Evolutionary conservation across 805 yeast species (phyloP).

Genomic region (Priceomyces medius): DNA sequence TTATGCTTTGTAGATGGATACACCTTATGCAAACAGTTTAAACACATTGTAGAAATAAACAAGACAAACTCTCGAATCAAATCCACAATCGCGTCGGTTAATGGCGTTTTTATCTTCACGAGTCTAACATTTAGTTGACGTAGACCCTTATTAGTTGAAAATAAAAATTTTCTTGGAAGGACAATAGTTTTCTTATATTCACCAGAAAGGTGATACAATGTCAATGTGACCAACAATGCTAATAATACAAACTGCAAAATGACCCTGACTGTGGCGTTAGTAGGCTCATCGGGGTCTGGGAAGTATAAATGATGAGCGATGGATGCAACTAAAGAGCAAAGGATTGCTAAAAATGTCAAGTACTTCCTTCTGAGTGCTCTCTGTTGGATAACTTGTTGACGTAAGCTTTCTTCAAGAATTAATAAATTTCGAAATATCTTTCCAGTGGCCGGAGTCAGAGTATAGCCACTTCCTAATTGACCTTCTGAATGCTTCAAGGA

Average conservation of each 20-base stretch:
- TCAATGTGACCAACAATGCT: conserved; percentile 63
- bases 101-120: conserved; percentile 54
- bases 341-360: conserved; percentile 47
- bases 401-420: conserved; percentile 79
- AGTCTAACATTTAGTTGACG: conserved; percentile 77
- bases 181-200: conserved; percentile 85
- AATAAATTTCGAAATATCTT: conserved; percentile 79
- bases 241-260: conserved; percentile 55
- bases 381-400: conserved; percentile 78
- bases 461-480: conserved; percentile 26
- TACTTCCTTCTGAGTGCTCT: conserved; percentile 63
- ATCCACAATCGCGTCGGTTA: conserved; percentile 33
- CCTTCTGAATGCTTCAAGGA: conserved; percentile 15
- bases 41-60: conserved; percentile 26
- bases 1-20: conserved; percentile 33
- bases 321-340: conserved; percentile 41
- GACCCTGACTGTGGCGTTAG: conserved; percentile 36
- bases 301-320: conserved; percentile 39
- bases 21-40: conserved; percentile 32
- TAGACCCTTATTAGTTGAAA: conserved; percentile 85
- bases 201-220: conserved; percentile 82
- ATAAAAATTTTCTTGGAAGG: conserved; percentile 73
- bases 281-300: conserved; percentile 14
- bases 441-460: conserved; percentile 52
- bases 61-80: conserved; percentile 36